Conservation (phyloP, 1,284 basidiomycete genomes). For the Naganishia albida region DNA sequence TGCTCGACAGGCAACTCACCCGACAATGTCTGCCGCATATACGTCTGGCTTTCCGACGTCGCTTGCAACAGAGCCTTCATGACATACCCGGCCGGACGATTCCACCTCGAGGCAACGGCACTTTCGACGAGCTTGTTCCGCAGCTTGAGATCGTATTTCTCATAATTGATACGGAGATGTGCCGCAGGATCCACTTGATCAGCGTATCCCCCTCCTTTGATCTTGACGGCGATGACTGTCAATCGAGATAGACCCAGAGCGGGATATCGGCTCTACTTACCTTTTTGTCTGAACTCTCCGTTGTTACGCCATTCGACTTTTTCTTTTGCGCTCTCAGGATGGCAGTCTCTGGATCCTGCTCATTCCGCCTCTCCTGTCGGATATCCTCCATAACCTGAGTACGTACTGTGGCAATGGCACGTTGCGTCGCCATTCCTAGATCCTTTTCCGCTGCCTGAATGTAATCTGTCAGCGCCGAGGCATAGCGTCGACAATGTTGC, state of each 20-base stretch:
- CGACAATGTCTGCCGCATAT: slow-evolving; percentile 21
- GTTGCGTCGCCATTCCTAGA: slow-evolving; percentile 50
- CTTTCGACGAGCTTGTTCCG: slow-evolving; percentile 81
- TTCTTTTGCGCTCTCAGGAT: slow-evolving; percentile 39
- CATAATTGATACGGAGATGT: slow-evolving; percentile 67
- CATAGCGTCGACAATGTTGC: not conserved
- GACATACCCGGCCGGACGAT: slow-evolving; percentile 69
- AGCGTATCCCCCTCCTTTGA: slow-evolving; percentile 34
- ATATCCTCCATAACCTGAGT: slow-evolving; percentile 45
- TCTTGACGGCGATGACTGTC: not conserved
- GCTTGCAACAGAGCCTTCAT: slow-evolving; percentile 70
- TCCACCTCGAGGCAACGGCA: slow-evolving; percentile 75
- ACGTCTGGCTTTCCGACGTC: slow-evolving; percentile 65
- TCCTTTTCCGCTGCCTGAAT: slow-evolving; percentile 38
- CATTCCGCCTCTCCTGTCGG: slow-evolving; percentile 46
- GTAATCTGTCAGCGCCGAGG: not conserved
- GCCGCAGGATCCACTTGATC: slow-evolving; percentile 38
- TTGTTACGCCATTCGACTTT: slow-evolving; percentile 36
- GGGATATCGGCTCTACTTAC: not conserved
- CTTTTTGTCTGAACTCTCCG: slow-evolving; percentile 18
- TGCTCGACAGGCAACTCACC: slow-evolving; percentile 3
- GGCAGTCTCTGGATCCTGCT: slow-evolving; percentile 41
- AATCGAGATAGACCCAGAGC: not conserved
- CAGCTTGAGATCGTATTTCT: slow-evolving; percentile 83
- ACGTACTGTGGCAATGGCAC: slow-evolving; percentile 47